Conservation (phyloP, 2,329 filamentous ascomycete species). For the Magnaporthiopsis incrustans region DNA sequence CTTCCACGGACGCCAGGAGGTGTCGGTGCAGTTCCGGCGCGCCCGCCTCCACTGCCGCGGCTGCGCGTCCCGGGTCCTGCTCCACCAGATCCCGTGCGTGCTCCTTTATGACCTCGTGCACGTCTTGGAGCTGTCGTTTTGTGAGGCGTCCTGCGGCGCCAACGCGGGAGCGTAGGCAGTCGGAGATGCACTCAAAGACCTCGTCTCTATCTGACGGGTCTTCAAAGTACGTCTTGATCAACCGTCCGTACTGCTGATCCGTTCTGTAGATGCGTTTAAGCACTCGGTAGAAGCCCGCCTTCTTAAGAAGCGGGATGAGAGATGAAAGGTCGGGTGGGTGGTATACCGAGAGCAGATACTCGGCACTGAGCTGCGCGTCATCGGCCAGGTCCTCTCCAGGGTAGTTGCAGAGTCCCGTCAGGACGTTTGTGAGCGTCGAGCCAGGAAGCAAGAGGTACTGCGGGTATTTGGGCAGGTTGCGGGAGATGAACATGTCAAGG, state of each 20-base stretch:
- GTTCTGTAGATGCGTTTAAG: constrained; percentile 79
- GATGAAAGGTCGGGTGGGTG: constrained; percentile 74
- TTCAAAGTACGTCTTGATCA: constrained; percentile 76
- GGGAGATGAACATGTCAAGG: constrained; percentile 95
- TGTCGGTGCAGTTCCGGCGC: constrained; percentile 58
- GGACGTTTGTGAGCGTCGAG: constrained; percentile 71
- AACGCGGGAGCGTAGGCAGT: constrained; percentile 45
- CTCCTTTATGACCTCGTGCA: constrained; percentile 57
- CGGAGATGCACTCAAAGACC: constrained; percentile 71
- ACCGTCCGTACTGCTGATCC: constrained; percentile 70
- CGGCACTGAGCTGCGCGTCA: constrained; percentile 92
- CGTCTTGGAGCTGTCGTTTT: constrained; percentile 63
- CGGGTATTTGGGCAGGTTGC: constrained; percentile 92
- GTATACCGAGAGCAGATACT: constrained; percentile 90
- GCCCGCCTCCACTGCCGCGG: constrained; percentile 54
- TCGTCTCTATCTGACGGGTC: constrained; percentile 68
- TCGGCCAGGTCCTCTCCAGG: constrained; percentile 74
- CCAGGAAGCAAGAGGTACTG: constrained; percentile 90
- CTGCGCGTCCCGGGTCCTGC: constrained; percentile 58
- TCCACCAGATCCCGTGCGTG: constrained; percentile 59
- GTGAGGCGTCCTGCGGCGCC: constrained; percentile 38
- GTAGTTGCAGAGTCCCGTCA: constrained; percentile 77
- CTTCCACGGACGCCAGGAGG: constrained; percentile 53
- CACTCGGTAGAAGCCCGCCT: constrained; percentile 82
- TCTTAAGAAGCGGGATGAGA: constrained; percentile 68